phyloP scores from a whole-genome alignment of 2,329 filamentous ascomycete genomes.

The Paecilomyces sp. region DNA sequence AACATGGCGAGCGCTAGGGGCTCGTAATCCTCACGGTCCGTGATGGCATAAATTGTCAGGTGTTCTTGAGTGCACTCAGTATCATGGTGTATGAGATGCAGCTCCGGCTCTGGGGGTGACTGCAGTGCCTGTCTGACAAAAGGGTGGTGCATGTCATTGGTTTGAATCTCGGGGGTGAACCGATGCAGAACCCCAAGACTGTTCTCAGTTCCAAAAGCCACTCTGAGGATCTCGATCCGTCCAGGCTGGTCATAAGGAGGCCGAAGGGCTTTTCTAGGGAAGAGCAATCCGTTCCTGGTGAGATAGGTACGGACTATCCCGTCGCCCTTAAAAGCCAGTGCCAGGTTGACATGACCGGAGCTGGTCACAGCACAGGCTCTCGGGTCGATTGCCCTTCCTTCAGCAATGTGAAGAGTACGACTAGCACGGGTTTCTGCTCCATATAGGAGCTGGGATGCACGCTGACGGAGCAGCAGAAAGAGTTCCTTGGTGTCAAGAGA shows the following conservation, averaged over 20 bases:
- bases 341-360: constrained; percentile 11
- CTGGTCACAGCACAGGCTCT: constrained; percentile 24
- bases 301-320: constrained; percentile 21
- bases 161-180: constrained; percentile 17
- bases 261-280: constrained; percentile 10
- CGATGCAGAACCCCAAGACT: constrained; percentile 26
- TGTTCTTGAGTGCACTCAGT: constrained; percentile 2
- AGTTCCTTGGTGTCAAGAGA: constrained; percentile 16
- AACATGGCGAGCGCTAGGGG: constrained; percentile 22
- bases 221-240: constrained; percentile 24
- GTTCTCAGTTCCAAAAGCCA: constrained; percentile 14
- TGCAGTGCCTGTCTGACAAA: constrained; percentile 26
- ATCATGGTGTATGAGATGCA: constrained; percentile 22
- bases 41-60: constrained; percentile 21
- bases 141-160: constrained; percentile 15
- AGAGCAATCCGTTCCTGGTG: constrained; percentile 11
- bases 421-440: constrained; percentile 28
- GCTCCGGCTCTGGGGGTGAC: constrained; percentile 11
- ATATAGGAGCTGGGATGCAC: constrained; percentile 25
- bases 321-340: constrained; percentile 23
- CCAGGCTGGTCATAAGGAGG: constrained; percentile 18
- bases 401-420: constrained; percentile 20
- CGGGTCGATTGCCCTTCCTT: constrained; percentile 19
- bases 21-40: constrained; percentile 19
- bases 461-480: constrained; percentile 22